Evolutionary conservation across 306 rosid genomes (phyloP).

Genomic region (Bauhinia variegata): DNA sequence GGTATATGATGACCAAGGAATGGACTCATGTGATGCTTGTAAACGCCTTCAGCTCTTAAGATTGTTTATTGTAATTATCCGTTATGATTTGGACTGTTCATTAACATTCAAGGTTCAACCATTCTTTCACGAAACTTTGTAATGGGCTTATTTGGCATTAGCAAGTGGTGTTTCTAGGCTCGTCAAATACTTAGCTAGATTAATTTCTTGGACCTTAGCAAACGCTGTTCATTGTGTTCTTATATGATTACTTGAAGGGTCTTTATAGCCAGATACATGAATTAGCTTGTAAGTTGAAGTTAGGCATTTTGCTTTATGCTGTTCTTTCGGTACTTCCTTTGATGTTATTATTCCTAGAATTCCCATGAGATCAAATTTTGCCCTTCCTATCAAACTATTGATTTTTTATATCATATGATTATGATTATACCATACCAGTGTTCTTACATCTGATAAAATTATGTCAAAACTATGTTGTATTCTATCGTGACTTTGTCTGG

Average conservation of each 20-base stretch:
- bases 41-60: no score
- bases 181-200: no score
- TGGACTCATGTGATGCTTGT: background rate
- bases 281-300: slow-evolving; percentile 45
- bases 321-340: background rate
- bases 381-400: slow-evolving; percentile 8
- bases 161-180: no score
- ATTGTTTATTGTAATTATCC: no score
- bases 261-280: slow-evolving; percentile 63
- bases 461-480: background rate
- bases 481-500: background rate
- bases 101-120: no score
- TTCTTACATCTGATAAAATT: slow-evolving; percentile 12
- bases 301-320: slow-evolving; percentile 3
- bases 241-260: no score
- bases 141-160: no score
- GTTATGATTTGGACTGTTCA: no score
- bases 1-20: background rate
- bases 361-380: background rate
- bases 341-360: background rate
- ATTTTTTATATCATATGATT: slow-evolving; percentile 7
- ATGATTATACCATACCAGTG: slow-evolving; percentile 2
- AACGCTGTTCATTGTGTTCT: no score
- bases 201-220: no score
- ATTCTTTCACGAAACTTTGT: no score